Evolutionary conservation across 2,329 filamentous ascomycete genomes (phyloP).

Genomic region (Neofusicoccum umdonicola): DNA sequence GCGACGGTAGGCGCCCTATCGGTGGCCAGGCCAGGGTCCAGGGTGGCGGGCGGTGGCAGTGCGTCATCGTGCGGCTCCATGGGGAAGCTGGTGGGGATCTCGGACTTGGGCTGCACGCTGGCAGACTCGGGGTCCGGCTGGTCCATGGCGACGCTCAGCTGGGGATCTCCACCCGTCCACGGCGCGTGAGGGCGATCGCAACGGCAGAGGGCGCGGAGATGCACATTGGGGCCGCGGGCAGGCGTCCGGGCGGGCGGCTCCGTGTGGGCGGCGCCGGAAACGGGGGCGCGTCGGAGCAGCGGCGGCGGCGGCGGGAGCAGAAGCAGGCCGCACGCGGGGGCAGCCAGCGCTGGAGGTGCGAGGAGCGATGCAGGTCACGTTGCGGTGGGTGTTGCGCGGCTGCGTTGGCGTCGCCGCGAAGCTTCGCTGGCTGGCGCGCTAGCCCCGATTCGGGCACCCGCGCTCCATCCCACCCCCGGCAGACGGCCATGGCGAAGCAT

Average conservation of each 20-base stretch:
- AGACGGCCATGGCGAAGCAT: neutral
- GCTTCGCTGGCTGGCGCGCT: neutral
- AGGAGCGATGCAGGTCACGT: neutral
- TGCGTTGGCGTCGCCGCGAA: neutral
- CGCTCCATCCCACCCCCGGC: neutral
- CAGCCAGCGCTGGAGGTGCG: too few relatives aligned
- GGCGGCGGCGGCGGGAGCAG: neutral
- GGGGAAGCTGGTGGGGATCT: neutral
- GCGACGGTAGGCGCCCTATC: slow-evolving; percentile 2
- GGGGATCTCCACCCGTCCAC: slow-evolving; percentile 3
- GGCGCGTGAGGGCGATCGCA: neutral
- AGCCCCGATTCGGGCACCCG: neutral
- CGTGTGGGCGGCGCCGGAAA: neutral
- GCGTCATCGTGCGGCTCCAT: slow-evolving; percentile 11
- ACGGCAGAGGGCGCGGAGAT: slow-evolving; percentile 2
- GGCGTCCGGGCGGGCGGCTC: neutral
- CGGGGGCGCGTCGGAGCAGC: neutral
- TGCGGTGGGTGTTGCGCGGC: neutral
- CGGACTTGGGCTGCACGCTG: neutral
- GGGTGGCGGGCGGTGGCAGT: neutral
- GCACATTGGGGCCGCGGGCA: neutral
- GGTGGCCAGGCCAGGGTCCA: slow-evolving; percentile 8
- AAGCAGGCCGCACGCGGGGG: neutral
- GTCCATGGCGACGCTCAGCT: slow-evolving; percentile 3
- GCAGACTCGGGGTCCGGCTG: slow-evolving; percentile 7